phyloP scores from a whole-genome alignment of 2,329 filamentous ascomycete species.

The Pseudocercospora eumusae region DNA sequence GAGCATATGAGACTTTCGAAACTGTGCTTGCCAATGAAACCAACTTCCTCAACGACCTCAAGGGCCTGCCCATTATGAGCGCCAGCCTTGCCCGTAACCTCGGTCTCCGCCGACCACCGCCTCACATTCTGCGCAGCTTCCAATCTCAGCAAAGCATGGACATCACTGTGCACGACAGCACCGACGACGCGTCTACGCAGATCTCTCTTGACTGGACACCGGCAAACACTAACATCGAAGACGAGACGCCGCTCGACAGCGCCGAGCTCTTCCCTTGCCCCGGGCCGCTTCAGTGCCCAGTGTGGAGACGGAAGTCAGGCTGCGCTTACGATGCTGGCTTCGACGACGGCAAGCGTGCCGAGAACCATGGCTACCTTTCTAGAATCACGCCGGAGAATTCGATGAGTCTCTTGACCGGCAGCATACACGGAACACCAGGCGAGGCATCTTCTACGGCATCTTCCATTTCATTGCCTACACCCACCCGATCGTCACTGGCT shows the following conservation, averaged over 20 bases:
- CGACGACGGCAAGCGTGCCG: slow-evolving; percentile 34
- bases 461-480: slow-evolving; percentile 37
- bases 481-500: slow-evolving; percentile 25
- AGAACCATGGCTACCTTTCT: slow-evolving; percentile 33
- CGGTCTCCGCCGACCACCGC: slow-evolving; percentile 32
- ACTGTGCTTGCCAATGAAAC: slow-evolving; percentile 43
- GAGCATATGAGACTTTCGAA: slow-evolving; percentile 49
- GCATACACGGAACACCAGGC: slow-evolving; percentile 29
- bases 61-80: slow-evolving; percentile 42
- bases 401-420: slow-evolving; percentile 21
- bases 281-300: slow-evolving; percentile 32
- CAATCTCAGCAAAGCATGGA: slow-evolving; percentile 28
- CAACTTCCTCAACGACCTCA: slow-evolving; percentile 32
- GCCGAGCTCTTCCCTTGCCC: slow-evolving; percentile 34
- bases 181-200: slow-evolving; percentile 29
- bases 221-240: slow-evolving; percentile 28
- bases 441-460: slow-evolving; percentile 36
- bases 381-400: slow-evolving; percentile 30
- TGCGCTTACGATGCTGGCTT: slow-evolving; percentile 38
- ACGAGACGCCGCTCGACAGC: slow-evolving; percentile 25
- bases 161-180: slow-evolving; percentile 32
- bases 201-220: slow-evolving; percentile 34
- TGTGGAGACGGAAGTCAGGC: slow-evolving; percentile 32
- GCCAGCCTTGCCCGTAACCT: slow-evolving; percentile 41
- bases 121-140: slow-evolving; percentile 2